Percentiles rank a stretch among this genome's conserved stretches.
Evolutionary conservation across 176 grass and related monocot species (phyloP).

Genomic region (Triticum dicoccoides): DNA sequence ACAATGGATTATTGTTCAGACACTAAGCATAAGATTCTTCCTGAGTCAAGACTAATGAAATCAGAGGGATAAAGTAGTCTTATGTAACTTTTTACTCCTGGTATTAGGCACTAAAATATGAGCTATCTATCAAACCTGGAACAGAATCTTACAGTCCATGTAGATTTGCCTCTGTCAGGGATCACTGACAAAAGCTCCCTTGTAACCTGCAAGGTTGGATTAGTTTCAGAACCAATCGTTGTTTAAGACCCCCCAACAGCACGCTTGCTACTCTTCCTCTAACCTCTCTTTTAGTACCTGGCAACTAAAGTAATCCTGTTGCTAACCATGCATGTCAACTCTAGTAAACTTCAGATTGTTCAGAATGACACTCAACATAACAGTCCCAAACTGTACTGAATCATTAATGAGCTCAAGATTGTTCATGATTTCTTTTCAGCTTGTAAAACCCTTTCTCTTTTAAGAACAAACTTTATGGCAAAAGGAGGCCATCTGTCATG

Average conservation of each 20-base stretch:
- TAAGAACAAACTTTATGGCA: background rate
- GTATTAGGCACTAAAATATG: conserved; percentile 2
- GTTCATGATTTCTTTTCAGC: background rate
- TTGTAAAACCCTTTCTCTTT: background rate
- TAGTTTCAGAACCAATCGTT: conserved; percentile 23
- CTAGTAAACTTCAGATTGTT: conserved; percentile 20
- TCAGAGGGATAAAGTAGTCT: conserved; percentile 9
- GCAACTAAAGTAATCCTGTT: conserved; percentile 29
- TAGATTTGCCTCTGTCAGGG: conserved; percentile 35
- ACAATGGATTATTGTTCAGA: background rate
- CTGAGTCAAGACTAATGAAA: background rate
- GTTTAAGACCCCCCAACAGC: conserved; percentile 31
- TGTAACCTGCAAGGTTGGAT: conserved; percentile 22
- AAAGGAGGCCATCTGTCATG: no score
- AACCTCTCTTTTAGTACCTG: conserved; percentile 5
- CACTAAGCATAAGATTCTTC: background rate
- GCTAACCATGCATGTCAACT: conserved; percentile 25
- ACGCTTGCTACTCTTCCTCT: conserved; percentile 12
- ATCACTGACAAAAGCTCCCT: conserved; percentile 40
- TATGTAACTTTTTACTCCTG: conserved; percentile 28
- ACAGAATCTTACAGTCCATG: conserved; percentile 43
- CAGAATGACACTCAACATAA: background rate
- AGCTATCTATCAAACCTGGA: conserved; percentile 22
- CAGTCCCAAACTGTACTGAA: background rate
- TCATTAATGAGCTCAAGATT: background rate